Base-by-base conservation (phyloP, 2,329 filamentous ascomycete species). In the Boeremia exigua region DNA sequence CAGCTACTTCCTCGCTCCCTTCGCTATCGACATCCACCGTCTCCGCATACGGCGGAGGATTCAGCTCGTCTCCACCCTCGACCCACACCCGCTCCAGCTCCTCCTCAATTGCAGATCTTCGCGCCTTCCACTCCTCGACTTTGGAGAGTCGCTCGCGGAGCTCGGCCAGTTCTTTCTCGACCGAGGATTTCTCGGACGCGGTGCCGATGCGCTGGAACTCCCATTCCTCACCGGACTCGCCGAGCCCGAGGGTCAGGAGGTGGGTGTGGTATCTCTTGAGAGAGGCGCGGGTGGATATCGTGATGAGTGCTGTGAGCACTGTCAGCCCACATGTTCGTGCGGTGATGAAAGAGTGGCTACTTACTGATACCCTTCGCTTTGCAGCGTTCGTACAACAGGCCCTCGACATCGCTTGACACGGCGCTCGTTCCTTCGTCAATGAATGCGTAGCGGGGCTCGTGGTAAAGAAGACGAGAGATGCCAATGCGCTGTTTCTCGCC, bases 401-500 rank as follows among this genome's bases (percentile, higher is more conserved):
- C 95, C 73, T 99, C 95, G 2, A 99, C 95, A 68, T 99, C 95
- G 38, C 88, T 92, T 4, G 90, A 95, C 2, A 98, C 95, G 1
- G 95, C 95, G 56, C 90, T 96, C 0, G 95, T 99, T 7, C 92
- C 94, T 76, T 99, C 95, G 60, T 99, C 95, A 54, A 99, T 87
- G 68, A 99, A 92, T 2, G 92, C 95, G 72, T 96, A 99, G 57
- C 89, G 84, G 14, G 95, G 95, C 78, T 98, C 94, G 71, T 99
- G 95, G 71, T 99, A 99, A 36, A 98, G 80, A 45, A 99, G 75
- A 39, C 95, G 82, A 4, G 96, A 94, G 67, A 99, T 92, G 0
- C 87, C 92, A 85, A 99, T 91, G 19, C 95, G 84, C 79, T 99
- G 95, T 80, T 99, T 99, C 82, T 99, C 95, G 11, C 95, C 95